Conservation (phyloP, 441 rosid genomes). For the Gossypium schwendimanii region DNA sequence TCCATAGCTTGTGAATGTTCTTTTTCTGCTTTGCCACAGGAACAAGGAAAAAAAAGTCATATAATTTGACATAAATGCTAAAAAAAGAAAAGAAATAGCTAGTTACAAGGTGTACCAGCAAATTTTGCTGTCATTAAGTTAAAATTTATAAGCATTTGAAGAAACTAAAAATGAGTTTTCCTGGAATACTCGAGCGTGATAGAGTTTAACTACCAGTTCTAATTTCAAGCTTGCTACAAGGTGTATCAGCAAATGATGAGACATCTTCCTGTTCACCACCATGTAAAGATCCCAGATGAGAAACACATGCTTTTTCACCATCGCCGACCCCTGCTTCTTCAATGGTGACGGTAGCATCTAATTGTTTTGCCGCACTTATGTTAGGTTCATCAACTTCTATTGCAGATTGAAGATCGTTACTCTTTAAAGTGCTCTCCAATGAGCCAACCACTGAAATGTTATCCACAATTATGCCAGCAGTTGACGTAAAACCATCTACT, state of each 20-base stretch:
- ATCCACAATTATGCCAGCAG: background rate
- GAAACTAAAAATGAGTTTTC: background rate
- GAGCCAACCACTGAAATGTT: background rate
- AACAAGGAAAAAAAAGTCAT: background rate
- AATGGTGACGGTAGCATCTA: background rate
- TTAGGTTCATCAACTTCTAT: background rate
- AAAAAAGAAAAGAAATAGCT: background rate
- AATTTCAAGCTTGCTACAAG: constrained; percentile 7
- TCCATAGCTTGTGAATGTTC: constrained; percentile 7
- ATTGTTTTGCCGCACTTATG: background rate
- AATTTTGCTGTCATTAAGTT: background rate
- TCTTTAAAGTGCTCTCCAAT: background rate
- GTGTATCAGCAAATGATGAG: background rate
- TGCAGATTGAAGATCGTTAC: constrained; percentile 1
- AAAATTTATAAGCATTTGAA: background rate
- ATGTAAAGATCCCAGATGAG: background rate
- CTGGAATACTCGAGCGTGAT: background rate
- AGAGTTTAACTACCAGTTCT: background rate
- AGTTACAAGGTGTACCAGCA: too few relatives aligned
- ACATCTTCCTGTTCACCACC: background rate
- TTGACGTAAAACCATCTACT: background rate
- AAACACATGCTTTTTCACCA: background rate
- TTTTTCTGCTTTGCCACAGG: constrained; percentile 1
- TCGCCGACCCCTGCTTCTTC: background rate
- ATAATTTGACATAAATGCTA: background rate